These are phyloP conservation scores for Spinacia oleracea DNA, from an alignment of 179 eudicot species.

Conservation along the genomic window DNA sequence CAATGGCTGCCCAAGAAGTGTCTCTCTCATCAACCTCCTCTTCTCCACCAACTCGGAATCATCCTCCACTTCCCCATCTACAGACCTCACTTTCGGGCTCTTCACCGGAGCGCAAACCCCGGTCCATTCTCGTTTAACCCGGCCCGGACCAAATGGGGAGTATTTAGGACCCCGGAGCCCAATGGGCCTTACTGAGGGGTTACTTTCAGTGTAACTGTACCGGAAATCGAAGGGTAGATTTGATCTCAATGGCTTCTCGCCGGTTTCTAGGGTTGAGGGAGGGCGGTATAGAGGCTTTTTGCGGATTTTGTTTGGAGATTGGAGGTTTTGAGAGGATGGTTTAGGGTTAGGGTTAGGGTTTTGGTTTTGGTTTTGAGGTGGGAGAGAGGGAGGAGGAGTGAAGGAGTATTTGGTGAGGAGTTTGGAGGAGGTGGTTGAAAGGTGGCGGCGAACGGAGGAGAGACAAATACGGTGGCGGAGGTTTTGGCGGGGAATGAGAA, in stretches of 20 bases:
- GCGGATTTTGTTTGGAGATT: constrained; percentile 28
- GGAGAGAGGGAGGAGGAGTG: constrained; percentile 51
- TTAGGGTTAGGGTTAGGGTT: constrained; percentile 10
- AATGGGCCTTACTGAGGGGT: constrained; percentile 53
- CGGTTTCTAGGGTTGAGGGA: constrained; percentile 65
- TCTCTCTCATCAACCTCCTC: constrained; percentile 50
- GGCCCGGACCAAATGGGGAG: constrained; percentile 86
- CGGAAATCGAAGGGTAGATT: constrained; percentile 75
- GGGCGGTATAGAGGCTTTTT: constrained; percentile 70
- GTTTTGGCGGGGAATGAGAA: constrained; percentile 44
- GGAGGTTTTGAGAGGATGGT: constrained; percentile 26
- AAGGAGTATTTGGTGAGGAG: constrained; percentile 65
- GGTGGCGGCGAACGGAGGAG: constrained; percentile 27
- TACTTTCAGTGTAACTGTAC: constrained; percentile 77
- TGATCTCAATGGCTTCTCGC: constrained; percentile 40
- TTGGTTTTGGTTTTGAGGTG: constrained; percentile 36
- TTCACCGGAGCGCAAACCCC: constrained; percentile 81
- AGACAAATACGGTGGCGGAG: constrained; percentile 9
- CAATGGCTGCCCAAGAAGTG: constrained; percentile 49
- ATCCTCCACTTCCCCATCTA: constrained; percentile 43
- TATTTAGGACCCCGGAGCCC: constrained; percentile 84
- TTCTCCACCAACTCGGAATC: constrained; percentile 49
- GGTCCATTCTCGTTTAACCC: constrained; percentile 68
- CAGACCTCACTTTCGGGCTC: constrained; percentile 45
- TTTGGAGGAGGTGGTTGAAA: constrained; percentile 38